Conservation (phyloP, 352 stramenopile genomes). For the Hyaloperonospora arabidopsidis region DNA sequence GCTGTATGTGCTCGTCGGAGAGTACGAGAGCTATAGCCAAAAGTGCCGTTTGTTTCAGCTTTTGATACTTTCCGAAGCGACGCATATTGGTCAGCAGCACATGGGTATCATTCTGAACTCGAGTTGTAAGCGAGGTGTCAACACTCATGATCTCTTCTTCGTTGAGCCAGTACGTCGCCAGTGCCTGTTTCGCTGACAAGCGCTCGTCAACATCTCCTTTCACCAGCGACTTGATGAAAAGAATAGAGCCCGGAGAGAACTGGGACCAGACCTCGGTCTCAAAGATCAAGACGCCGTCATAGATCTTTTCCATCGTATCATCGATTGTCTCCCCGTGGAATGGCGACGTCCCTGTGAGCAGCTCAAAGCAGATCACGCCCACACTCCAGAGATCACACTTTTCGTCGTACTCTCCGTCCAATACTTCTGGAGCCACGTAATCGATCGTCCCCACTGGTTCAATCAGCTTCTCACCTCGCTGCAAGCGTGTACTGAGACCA, state of each 20-base stretch:
- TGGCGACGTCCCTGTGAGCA: constrained; percentile 56
- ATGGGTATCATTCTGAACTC: constrained; percentile 49
- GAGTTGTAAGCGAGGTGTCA: constrained; percentile 15
- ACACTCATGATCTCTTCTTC: constrained; percentile 18
- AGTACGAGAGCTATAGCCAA: constrained; percentile 63
- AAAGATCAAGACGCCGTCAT: constrained; percentile 66
- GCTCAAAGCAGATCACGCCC: constrained; percentile 71
- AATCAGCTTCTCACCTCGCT: constrained; percentile 59
- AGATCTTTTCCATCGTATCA: constrained; percentile 80
- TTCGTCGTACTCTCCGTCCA: constrained; percentile 76
- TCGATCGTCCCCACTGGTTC: constrained; percentile 77
- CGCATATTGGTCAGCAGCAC: constrained; percentile 74
- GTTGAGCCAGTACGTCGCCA: constrained; percentile 60
- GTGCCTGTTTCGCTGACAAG: constrained; percentile 54
- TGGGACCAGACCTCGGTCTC: constrained; percentile 58
- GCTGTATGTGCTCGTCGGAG: constrained; percentile 66
- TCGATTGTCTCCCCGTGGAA: constrained; percentile 66
- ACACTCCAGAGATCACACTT: constrained; percentile 81
- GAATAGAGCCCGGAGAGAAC: constrained; percentile 52
- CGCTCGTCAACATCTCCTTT: constrained; percentile 61
- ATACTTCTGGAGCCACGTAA: constrained; percentile 73
- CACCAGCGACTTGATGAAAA: constrained; percentile 76
- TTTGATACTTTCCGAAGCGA: constrained; percentile 59
- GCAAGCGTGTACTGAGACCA: constrained; percentile 67
- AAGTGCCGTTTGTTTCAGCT: constrained; percentile 72